A percentile compares a stretch with the other conserved stretches of the same genome.
These are phyloP conservation scores for Blastomyces emzantsi DNA, from an alignment of 2,329 filamentous ascomycete species.

Conservation along the genomic window DNA sequence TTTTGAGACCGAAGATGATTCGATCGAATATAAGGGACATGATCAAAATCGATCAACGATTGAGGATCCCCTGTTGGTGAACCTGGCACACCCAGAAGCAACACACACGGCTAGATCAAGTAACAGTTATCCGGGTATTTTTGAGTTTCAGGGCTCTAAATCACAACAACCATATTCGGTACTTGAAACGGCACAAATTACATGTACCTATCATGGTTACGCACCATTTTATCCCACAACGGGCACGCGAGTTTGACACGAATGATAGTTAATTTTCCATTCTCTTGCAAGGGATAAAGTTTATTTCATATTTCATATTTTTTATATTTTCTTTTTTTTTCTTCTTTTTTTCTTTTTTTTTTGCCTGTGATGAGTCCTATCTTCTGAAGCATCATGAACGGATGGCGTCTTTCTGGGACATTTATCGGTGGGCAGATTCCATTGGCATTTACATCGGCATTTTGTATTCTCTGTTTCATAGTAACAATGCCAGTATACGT, in stretches of 20 bases:
- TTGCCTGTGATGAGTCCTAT: not conserved
- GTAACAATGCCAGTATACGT: not conserved
- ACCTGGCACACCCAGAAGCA: not conserved
- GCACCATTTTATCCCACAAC: not conserved
- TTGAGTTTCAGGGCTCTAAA: not conserved
- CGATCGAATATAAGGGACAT: not conserved
- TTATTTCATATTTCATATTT: too few relatives aligned
- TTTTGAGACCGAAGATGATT: not conserved
- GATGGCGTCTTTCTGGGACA: not conserved
- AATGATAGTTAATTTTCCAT: not conserved
- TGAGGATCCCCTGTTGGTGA: not conserved
- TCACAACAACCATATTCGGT: not conserved
- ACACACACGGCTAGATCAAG: not conserved
- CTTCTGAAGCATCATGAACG: not conserved
- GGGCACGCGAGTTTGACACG: not conserved
- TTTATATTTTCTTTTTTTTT: too few relatives aligned
- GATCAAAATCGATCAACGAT: not conserved
- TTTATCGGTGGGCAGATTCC: not conserved
- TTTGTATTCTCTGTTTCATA: not conserved
- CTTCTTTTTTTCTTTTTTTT: too few relatives aligned
- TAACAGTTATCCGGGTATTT: not conserved
- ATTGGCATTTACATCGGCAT: not conserved
- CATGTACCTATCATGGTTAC: not conserved
- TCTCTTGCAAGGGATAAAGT: not conserved
- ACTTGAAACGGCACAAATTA: not conserved